phyloP scores from a whole-genome alignment of 192 early-diverging fungal genomes.

The Backusella parvicylindrica region DNA sequence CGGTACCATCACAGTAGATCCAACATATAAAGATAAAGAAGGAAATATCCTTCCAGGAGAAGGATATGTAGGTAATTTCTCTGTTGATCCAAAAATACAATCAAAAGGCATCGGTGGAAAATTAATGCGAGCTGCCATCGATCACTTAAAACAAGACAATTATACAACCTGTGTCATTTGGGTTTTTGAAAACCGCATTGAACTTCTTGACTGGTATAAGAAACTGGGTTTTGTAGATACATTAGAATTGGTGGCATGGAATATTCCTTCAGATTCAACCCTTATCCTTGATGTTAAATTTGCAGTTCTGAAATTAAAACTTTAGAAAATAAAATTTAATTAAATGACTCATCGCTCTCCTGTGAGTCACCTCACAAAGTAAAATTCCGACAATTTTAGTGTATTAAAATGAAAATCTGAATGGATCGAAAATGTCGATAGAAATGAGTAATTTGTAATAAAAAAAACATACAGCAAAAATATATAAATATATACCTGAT shows the following conservation, averaged over 20 bases:
- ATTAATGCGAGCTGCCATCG: conserved; percentile 35
- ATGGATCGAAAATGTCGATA: not conserved
- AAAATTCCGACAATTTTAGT: not conserved
- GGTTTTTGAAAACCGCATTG: conserved; percentile 37
- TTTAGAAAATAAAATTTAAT: not conserved
- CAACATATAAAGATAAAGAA: conserved; percentile 15
- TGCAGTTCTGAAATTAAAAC: not conserved
- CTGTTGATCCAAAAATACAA: conserved; percentile 40
- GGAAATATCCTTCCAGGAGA: conserved; percentile 21
- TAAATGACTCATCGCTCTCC: not conserved
- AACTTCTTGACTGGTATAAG: conserved; percentile 44
- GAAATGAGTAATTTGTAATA: not conserved
- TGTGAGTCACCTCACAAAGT: not conserved
- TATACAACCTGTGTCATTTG: conserved; percentile 30
- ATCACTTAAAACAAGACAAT: conserved; percentile 17
- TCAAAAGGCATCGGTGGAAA: conserved; percentile 47
- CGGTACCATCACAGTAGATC: conserved; percentile 44
- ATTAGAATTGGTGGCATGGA: conserved; percentile 31
- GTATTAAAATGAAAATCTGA: not conserved
- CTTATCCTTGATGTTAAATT: not conserved
- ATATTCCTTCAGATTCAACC: not conserved
- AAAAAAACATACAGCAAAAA: not conserved
- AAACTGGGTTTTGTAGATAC: conserved; percentile 43
- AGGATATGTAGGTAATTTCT: conserved; percentile 39
- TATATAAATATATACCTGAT: not conserved